phyloP scores from a whole-genome alignment of 805 yeast genomes.

The Myxozyma nipponensis region DNA sequence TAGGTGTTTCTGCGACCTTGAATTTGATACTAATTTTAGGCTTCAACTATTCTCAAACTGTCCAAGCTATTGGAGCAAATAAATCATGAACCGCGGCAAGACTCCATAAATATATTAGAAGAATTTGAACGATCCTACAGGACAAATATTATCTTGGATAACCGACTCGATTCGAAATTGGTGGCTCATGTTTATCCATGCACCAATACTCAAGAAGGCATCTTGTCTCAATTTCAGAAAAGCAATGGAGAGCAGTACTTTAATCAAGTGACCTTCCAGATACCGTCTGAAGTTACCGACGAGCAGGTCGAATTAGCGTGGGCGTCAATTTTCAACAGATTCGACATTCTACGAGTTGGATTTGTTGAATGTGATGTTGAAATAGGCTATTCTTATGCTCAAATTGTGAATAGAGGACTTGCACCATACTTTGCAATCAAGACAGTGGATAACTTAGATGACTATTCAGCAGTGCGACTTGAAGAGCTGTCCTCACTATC shows the following conservation, averaged over 20 bases:
- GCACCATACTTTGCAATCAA: conserved; percentile 3
- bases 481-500: not conserved
- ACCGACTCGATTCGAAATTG: not conserved
- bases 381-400: conserved; percentile 21
- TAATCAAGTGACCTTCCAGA: conserved; percentile 13
- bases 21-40: not conserved
- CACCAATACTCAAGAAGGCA: conserved; percentile 24
- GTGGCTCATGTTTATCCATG: conserved; percentile 21
- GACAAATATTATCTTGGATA: not conserved
- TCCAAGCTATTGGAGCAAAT: not conserved
- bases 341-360: conserved; percentile 26
- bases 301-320: conserved; percentile 7
- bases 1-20: not conserved
- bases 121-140: not conserved
- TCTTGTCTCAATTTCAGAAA: conserved; percentile 17
- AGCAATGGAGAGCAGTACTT: conserved; percentile 19
- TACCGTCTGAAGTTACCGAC: conserved; percentile 13
- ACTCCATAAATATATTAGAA: not conserved
- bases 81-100: not conserved
- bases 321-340: conserved; percentile 5
- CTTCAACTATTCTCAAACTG: conserved; percentile 5
- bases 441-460: not conserved
- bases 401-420: conserved; percentile 9
- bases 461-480: not conserved
- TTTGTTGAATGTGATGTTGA: conserved; percentile 15